Base-by-base conservation (phyloP, 495 filamentous ascomycete genomes). In the Xylaria nigripes region DNA sequence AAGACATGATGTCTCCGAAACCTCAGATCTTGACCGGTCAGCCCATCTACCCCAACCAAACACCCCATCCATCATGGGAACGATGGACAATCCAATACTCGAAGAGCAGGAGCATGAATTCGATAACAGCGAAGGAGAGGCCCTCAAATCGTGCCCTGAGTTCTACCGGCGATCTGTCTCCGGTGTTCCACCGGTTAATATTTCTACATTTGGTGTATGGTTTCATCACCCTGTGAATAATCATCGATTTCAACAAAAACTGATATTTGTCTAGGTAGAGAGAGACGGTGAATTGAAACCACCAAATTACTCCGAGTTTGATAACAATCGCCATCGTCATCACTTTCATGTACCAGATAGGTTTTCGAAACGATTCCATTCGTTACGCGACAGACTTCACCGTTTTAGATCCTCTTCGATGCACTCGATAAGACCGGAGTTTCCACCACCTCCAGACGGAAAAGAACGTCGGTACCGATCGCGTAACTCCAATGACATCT, bases 311-410 rank as follows among this genome's bases (percentile, higher is more conserved):
- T 56, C 52, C n/a, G 10, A 58, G 15, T 53, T 60, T 16, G 36
- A 55, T 22, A 58, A 48, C 47, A 50, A 19, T 43, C 55, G 50
- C 2, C 50, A 58, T 34, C 54, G 48, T 15, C 49, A 55, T 55
- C 57, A 54, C 47, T 48, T 58, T 24, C 54, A 34, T 43, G 23
- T 64, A 15, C 58, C 56, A 8, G 58, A 65, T 15, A 62, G 62
- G 16, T 60, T 69, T 12, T 68, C 64, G 27, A 72, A 47, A 44
- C 67, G 59, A 36, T 63, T 70, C 40, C 62, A 54, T 25, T 70
- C 62, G 13, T 61, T 66, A 23, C 45, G 57, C 12, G 34, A 44
- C 40, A 64, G 43, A 18, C 40, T 64, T 54, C 38, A 32, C 21
- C 55, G 50, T 24, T 51, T 45, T 18, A 57, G 61, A 38, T 56